phyloP scores from a whole-genome alignment of 2,329 filamentous ascomycete genomes.

The Cladosporium sp. region DNA sequence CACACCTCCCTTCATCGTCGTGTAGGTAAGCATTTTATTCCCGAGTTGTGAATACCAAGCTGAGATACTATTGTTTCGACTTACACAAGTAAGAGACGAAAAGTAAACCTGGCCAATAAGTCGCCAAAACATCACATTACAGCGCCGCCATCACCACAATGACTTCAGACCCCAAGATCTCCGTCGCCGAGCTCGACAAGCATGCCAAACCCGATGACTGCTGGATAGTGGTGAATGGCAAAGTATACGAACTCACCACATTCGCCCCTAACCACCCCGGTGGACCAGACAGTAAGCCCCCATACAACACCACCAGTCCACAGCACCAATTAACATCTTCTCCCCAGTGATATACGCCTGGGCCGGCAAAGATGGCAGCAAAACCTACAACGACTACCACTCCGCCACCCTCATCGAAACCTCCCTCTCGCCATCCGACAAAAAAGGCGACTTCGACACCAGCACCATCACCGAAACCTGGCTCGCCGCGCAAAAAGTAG shows the following conservation, averaged over 20 bases:
- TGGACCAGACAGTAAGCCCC: constrained; percentile 51
- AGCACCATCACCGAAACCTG: constrained; percentile 34
- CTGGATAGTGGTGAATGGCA: constrained; percentile 69
- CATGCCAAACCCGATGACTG: constrained; percentile 39
- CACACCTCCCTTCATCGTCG: not conserved
- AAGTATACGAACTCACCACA: constrained; percentile 67
- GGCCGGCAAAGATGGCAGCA: constrained; percentile 57
- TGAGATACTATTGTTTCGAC: not conserved
- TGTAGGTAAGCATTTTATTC: constrained; percentile 10
- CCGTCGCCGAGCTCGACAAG: constrained; percentile 36
- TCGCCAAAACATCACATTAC: not conserved
- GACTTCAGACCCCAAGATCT: constrained; percentile 20
- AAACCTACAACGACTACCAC: constrained; percentile 56
- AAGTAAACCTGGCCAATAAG: not conserved
- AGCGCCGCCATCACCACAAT: not conserved
- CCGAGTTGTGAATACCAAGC: not conserved
- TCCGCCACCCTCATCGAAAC: constrained; percentile 43
- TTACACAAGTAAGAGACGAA: not conserved
- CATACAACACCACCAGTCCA: not conserved
- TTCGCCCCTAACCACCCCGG: constrained; percentile 67
- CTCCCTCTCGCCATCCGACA: constrained; percentile 45
- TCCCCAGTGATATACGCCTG: constrained; percentile 49
- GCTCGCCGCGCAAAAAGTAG: constrained; percentile 33
- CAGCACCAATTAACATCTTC: not conserved
- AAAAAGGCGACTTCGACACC: constrained; percentile 40